Evolutionary conservation across 2,329 filamentous ascomycete species (phyloP), one percentile per base, ranked within the genome.

Genomic region (Colletotrichum costaricense): DNA sequence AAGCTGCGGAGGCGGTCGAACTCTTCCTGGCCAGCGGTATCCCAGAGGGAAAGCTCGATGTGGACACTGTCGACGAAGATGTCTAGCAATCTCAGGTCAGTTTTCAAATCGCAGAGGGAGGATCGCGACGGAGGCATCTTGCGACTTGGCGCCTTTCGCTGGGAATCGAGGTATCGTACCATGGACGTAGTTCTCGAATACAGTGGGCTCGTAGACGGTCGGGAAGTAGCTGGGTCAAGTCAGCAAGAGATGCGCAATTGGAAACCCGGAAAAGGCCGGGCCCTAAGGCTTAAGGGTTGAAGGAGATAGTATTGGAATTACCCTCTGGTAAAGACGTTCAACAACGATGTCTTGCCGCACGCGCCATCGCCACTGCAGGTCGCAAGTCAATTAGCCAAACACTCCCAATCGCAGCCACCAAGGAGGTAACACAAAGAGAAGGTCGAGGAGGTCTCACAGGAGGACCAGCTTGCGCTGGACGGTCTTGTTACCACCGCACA

Each of bases 261-360:
- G 26, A 22, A 19, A 26, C 11, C 24, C 30, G 19, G 14, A 26
- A 24, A 16, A 9, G 22, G 16, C 19, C n/a, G 63, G 8, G 33
- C 16, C 22, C 7, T 19, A 12, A 42, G 38, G 38, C 42, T 16
- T 16, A 33, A n/a, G n/a, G 12, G 24, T 35, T 28, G 35, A 19
- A n/a, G 55, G 33, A n/a, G 4, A 57, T 38, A n/a, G 54, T 9
- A 30, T 8, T 59, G 42, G 46, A 86, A 91, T 78, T 86, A 97
- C 93, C 96, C 96, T 93, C 96, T 92, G 78, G 97, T 99, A 86
- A 99, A 99, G 83, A 99, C 97, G 83, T 99, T 99, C 79, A 99
- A 86, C 80, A 98, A 86, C 76, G 95, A 98, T 68, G 97, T 99
- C 89, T 99, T 99, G 81, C 96, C 96, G 84, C 94, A 97, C 78